Conservation (phyloP, 768 basidiomycete species). For the Neoboletus brunneissimus region DNA sequence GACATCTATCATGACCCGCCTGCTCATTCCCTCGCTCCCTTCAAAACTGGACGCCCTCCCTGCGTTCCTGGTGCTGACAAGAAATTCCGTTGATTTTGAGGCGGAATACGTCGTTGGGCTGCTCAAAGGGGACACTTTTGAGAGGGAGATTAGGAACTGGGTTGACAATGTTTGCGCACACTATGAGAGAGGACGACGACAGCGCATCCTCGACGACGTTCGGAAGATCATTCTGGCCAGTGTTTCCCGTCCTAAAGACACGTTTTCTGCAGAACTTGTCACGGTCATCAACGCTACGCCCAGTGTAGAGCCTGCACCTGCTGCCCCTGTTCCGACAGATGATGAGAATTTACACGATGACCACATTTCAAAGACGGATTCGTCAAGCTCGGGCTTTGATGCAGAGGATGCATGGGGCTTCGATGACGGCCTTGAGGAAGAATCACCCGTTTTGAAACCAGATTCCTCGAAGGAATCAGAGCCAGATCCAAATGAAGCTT, state of each 20-base stretch:
- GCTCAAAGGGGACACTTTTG: conserved; percentile 46
- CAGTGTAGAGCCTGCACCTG: background rate
- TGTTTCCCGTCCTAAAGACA: conserved; percentile 16
- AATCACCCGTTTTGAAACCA: conserved; percentile 14
- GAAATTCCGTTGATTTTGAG: conserved; percentile 68
- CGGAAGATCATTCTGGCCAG: conserved; percentile 51
- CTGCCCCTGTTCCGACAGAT: conserved; percentile 26
- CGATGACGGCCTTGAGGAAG: conserved; percentile 42
- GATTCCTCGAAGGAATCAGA: conserved; percentile 27
- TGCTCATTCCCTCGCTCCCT: conserved; percentile 72
- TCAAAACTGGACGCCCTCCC: conserved; percentile 58
- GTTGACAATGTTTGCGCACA: conserved; percentile 62
- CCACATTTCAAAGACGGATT: conserved; percentile 24
- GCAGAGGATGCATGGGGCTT: conserved; percentile 50
- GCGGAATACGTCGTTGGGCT: conserved; percentile 46
- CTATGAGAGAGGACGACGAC: conserved; percentile 76
- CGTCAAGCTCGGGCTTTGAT: conserved; percentile 23
- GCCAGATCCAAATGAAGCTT: conserved; percentile 54
- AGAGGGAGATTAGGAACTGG: conserved; percentile 65
- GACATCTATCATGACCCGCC: conserved; percentile 56
- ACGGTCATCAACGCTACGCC: background rate
- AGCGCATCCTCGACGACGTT: conserved; percentile 60
- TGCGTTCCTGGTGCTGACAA: conserved; percentile 55
- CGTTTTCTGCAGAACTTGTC: conserved; percentile 26
- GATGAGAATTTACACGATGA: conserved; percentile 50